Conservation (phyloP, 176 grass and related monocot genomes). For the bread wheat (Triticum aestivum) region IWGSC_CS_RefSeq_v2.1 NC_057800.1:642409305-642409804, state of each 20-base stretch:
- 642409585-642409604: slow-evolving; percentile 32
- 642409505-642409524: slow-evolving; percentile 74
- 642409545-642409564: slow-evolving; percentile 61
- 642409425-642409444: slow-evolving; percentile 90
- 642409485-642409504: slow-evolving; percentile 97
- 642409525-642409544: slow-evolving; percentile 88
- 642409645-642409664: not conserved
- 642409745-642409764: slow-evolving; percentile 17
- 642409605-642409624: slow-evolving; percentile 29
- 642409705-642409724: slow-evolving; percentile 27
- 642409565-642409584: slow-evolving; percentile 60
- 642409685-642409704: slow-evolving; percentile 23
- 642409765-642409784: not conserved
- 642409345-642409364: not conserved
- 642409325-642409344: slow-evolving; percentile 55
- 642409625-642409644: not conserved
- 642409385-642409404: not conserved
- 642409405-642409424: slow-evolving; percentile 54
- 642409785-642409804: not conserved
- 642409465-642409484: slow-evolving; percentile 87
- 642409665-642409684: slow-evolving; percentile 46
- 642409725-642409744: slow-evolving; percentile 21
- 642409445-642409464: slow-evolving; percentile 48
- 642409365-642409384: not conserved
- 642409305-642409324: slow-evolving; percentile 91